Conservation (phyloP, 106 monocot genomes). For the Dendrobium catenatum region DNA sequence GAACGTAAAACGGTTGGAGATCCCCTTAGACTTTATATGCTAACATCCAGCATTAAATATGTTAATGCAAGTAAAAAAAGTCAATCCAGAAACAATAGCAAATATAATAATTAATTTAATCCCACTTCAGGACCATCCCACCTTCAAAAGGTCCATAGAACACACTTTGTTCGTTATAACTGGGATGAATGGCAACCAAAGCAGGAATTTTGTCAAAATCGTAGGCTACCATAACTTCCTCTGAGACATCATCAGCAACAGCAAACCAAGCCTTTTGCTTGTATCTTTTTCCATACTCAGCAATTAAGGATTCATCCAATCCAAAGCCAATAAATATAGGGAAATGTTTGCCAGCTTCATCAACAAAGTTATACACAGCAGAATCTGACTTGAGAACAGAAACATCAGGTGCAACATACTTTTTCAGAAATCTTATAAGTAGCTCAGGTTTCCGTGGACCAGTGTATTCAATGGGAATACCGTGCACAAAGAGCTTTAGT, state of each 20-base stretch:
- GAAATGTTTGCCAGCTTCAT: constrained; percentile 64
- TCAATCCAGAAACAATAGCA: not conserved
- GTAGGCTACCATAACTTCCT: constrained; percentile 81
- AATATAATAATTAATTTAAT: constrained; percentile 1
- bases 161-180: constrained; percentile 73
- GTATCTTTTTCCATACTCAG: constrained; percentile 52
- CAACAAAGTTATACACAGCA: constrained; percentile 58
- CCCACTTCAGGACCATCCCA: constrained; percentile 14
- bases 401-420: constrained; percentile 88
- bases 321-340: constrained; percentile 97
- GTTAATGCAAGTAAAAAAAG: not conserved
- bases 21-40: not conserved
- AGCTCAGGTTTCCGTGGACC: constrained; percentile 86
- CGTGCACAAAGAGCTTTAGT: constrained; percentile 85
- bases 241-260: constrained; percentile 82
- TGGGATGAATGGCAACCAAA: constrained; percentile 72
- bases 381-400: constrained; percentile 66
- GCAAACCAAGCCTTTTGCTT: constrained; percentile 95
- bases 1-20: too few species aligned
- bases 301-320: constrained; percentile 60
- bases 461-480: constrained; percentile 70
- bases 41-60: not conserved
- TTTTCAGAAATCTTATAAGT: constrained; percentile 69
- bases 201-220: constrained; percentile 97
- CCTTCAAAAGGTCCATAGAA: constrained; percentile 99